phyloP scores from a whole-genome alignment of 768 basidiomycete genomes.

The Pleurotus ostreatus region DNA sequence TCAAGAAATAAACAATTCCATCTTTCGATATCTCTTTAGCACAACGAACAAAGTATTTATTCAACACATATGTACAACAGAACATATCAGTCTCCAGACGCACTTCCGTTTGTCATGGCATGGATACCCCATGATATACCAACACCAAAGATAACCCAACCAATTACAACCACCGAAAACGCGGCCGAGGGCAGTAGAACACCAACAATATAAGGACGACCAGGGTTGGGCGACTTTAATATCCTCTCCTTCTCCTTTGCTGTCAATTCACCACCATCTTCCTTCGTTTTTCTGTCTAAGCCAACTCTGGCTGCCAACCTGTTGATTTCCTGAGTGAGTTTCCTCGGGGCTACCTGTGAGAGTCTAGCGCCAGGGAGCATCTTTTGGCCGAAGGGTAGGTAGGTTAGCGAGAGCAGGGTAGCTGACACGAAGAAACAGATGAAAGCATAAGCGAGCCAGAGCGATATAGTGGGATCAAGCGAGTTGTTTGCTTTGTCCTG shows the following conservation, averaged over 20 bases:
- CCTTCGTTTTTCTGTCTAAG: constrained; percentile 9
- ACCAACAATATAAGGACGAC: neutral
- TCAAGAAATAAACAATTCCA: too few species aligned
- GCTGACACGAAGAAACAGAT: constrained; percentile 30
- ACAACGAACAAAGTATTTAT: neutral
- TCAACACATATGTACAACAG: neutral
- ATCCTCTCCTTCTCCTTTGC: constrained; percentile 21
- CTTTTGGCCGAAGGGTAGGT: constrained; percentile 12
- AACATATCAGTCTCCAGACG: constrained; percentile 20
- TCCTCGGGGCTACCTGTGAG: constrained; percentile 28
- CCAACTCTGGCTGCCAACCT: constrained; percentile 16
- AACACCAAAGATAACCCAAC: constrained; percentile 38
- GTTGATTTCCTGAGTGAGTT: constrained; percentile 24
- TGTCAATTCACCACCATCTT: constrained; percentile 10
- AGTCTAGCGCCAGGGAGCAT: constrained; percentile 35
- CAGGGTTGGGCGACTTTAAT: constrained; percentile 26
- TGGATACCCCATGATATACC: constrained; percentile 40
- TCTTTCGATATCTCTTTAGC: neutral
- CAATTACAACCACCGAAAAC: constrained; percentile 27
- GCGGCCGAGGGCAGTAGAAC: constrained; percentile 19
- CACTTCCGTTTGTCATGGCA: constrained; percentile 24
- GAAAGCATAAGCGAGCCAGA: constrained; percentile 37
- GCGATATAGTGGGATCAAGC: constrained; percentile 30
- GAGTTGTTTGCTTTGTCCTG: constrained; percentile 33
- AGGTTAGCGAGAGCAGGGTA: constrained; percentile 22